Percentiles rank a stretch among this genome's conserved stretches.
These are phyloP conservation scores for Actinomortierella wolfii DNA, from an alignment of 371 early-diverging fungal genomes.

Conservation along the genomic window DNA sequence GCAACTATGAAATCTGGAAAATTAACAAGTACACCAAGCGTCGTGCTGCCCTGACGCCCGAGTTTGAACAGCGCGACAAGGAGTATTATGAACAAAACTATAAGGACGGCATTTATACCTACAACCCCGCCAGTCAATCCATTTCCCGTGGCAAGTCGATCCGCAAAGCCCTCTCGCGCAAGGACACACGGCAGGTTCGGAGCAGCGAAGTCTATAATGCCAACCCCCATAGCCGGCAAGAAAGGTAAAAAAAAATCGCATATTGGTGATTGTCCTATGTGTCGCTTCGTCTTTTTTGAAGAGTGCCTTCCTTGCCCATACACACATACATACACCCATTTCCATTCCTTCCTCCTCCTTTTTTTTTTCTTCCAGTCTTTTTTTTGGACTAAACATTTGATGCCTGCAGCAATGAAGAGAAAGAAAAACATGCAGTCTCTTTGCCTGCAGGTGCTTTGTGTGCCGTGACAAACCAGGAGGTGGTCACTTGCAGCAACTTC, in stretches of 20 bases:
- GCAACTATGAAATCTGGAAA: constrained; percentile 67
- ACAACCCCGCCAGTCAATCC: constrained; percentile 23
- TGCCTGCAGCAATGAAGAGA: too few relatives aligned
- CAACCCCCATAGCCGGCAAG: constrained; percentile 22
- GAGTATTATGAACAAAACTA: constrained; percentile 62
- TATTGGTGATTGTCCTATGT: too few relatives aligned
- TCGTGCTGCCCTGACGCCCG: constrained; percentile 59
- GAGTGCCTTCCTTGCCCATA: too few relatives aligned
- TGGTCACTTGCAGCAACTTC: too few relatives aligned
- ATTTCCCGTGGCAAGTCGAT: constrained; percentile 28
- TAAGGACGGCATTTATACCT: constrained; percentile 64
- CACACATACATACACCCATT: too few relatives aligned
- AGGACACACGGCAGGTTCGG: constrained; percentile 35
- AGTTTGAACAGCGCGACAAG: constrained; percentile 64
- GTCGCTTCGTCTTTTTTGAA: too few relatives aligned
- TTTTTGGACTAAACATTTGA: too few relatives aligned
- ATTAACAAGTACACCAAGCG: constrained; percentile 69
- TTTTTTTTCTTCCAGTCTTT: too few relatives aligned
- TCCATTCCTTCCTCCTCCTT: too few relatives aligned
- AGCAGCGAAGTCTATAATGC: constrained; percentile 45
- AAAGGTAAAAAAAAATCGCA: constrained; percentile 24
- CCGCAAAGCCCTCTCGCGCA: constrained; percentile 33
- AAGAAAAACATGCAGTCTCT: too few relatives aligned
- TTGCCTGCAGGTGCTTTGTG: too few relatives aligned
- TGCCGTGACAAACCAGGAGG: too few relatives aligned